Conservation (phyloP, 176 grass and related monocot species). For the Leersia perrieri region DNA sequence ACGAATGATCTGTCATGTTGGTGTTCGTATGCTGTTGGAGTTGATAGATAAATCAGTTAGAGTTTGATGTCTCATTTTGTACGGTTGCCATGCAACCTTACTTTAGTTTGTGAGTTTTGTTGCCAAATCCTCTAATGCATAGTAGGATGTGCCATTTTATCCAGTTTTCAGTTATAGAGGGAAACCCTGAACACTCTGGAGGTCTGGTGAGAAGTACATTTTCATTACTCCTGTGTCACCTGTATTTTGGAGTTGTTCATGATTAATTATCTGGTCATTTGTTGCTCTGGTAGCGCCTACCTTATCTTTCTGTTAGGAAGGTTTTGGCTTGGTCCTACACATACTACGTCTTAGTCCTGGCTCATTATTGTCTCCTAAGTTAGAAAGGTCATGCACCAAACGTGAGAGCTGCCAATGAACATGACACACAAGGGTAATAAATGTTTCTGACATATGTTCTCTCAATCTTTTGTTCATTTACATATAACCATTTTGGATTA, state of each 20-base stretch:
- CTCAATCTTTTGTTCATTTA: slow-evolving; percentile 12
- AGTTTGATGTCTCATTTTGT: not conserved
- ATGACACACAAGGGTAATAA: slow-evolving; percentile 7
- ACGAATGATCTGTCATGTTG: not conserved
- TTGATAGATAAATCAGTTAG: not conserved
- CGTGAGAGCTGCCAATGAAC: slow-evolving; percentile 16
- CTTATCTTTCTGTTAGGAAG: not conserved
- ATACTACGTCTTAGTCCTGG: not conserved
- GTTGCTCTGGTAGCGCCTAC: not conserved
- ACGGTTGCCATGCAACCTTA: not conserved
- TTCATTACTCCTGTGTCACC: not conserved
- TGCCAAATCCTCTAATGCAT: not conserved
- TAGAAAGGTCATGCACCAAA: slow-evolving; percentile 7
- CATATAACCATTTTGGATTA: not conserved
- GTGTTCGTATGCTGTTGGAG: slow-evolving; percentile 10
- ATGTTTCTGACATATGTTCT: slow-evolving; percentile 1
- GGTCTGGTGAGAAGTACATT: not conserved
- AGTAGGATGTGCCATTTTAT: not conserved
- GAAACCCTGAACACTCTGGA: slow-evolving; percentile 3
- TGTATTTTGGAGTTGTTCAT: not conserved
- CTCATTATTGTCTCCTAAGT: slow-evolving; percentile 3
- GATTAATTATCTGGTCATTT: not conserved
- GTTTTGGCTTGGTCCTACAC: not conserved
- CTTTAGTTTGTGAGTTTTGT: not conserved
- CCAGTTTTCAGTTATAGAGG: not conserved